Evolutionary conservation across 805 yeast genomes (phyloP).

Genomic region (Saturnispora hagleri): DNA sequence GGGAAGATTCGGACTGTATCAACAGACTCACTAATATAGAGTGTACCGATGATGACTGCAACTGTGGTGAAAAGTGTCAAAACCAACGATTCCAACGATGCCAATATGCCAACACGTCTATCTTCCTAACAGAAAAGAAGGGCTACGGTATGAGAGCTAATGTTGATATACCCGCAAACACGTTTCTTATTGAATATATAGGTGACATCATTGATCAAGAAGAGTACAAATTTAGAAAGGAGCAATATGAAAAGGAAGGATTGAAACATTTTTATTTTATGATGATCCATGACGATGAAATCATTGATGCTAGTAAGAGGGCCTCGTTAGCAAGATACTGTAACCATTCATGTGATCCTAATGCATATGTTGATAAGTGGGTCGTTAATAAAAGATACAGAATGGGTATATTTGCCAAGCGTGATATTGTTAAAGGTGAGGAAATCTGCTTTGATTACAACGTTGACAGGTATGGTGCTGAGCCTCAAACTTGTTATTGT

Average conservation of each 20-base stretch:
- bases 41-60: constrained; percentile 62
- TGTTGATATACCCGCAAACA: constrained; percentile 42
- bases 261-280: constrained; percentile 84
- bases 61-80: constrained; percentile 72
- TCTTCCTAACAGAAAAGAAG: constrained; percentile 73
- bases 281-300: constrained; percentile 91
- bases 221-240: constrained; percentile 65
- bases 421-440: constrained; percentile 65
- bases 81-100: constrained; percentile 82
- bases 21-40: constrained; percentile 88
- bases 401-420: constrained; percentile 91
- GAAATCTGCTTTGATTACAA: constrained; percentile 90
- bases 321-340: constrained; percentile 89
- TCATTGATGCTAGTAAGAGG: constrained; percentile 86
- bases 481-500: constrained; percentile 89
- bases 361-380: constrained; percentile 95
- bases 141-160: constrained; percentile 87
- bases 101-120: constrained; percentile 66
- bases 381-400: constrained; percentile 81
- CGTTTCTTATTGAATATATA: constrained; percentile 84
- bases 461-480: constrained; percentile 94
- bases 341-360: constrained; percentile 93
- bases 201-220: constrained; percentile 88
- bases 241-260: constrained; percentile 58
- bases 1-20: constrained; percentile 80